Conservation (phyloP, 179 eudicot species). For the Beta corolliflora region DNA sequence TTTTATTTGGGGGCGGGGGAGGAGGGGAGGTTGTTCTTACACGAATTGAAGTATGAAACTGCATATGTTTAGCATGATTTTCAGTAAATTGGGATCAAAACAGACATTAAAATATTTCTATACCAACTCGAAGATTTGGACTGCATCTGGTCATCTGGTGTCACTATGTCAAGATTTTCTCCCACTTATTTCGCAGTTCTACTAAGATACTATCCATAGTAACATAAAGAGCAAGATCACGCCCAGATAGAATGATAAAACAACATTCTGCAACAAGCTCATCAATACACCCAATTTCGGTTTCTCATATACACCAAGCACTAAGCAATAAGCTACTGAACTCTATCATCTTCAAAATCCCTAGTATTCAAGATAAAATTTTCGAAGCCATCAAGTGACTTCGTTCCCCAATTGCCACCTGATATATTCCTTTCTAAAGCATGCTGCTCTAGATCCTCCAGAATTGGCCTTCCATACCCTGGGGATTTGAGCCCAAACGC, state of each 20-base stretch:
- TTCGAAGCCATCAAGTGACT: not conserved
- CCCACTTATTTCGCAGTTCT: not conserved
- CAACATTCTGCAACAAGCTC: not conserved
- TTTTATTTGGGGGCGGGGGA: no score
- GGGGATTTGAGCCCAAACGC: not conserved
- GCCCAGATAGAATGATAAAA: not conserved
- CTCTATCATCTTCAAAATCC: not conserved
- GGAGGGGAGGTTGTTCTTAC: not conserved
- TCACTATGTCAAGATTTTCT: not conserved
- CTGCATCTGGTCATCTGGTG: not conserved
- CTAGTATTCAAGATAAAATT: not conserved
- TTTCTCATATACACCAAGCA: not conserved
- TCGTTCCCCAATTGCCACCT: not conserved
- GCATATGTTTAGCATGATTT: conserved; percentile 1
- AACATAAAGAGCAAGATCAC: not conserved
- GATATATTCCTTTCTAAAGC: not conserved
- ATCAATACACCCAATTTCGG: not conserved
- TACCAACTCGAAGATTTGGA: not conserved
- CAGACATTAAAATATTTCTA: not conserved
- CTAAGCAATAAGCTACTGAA: not conserved
- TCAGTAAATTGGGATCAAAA: not conserved
- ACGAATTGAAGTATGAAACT: not conserved
- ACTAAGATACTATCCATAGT: not conserved
- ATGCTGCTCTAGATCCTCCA: not conserved
- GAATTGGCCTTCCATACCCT: not conserved